Evolutionary conservation across 2,329 filamentous ascomycete species (phyloP), one percentile per base, ranked within the genome.

Genomic region (Xylariaceae sp.): DNA sequence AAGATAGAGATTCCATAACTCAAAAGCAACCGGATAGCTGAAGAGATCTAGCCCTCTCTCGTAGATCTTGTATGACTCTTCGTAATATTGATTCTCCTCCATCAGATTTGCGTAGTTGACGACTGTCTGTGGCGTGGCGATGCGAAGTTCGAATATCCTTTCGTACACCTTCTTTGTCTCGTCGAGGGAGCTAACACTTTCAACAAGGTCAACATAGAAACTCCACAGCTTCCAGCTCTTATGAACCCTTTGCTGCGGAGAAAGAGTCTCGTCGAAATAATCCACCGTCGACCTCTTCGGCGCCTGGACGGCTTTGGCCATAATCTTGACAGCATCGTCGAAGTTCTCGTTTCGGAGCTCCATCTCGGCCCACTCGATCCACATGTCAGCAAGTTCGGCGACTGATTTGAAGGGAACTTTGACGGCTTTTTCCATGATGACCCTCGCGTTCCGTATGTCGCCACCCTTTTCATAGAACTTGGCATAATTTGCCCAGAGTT

Each of bases 161-260:
- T 98, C 93, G 67, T 98, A 98, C 2, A 97, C 85, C 64, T 89
- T 92, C 64, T 83, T 88, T 0, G 92, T 96, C 67, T 97, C 92
- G 19, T 95, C 90, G 14, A 98, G 69, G 0, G 86, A 88, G 50
- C 87, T 85, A 23, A 96, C 91, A 65, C 90, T 95, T 66, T 98
- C 93, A 3, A 98, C 91, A 2, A 98, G 79, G 64, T 98, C 93
- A 33, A 98, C 91, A 59, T 98, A 98, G 73, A 98, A 98, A 68
- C 90, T 95, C 93, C 93, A 98, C 10, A 98, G 71, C 66, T 97
- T 98, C 93, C 93, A 98, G 64, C 89, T 95, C 75, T 98, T 98
- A 72, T 98, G 93, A 3, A 98, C 88, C 52, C 94, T 82, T 70
- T 97, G 93, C 64, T 98, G 93, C 4, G 93, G 92, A 2, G 89